Evolutionary conservation across 73 alveolate species (phyloP).

Genomic region (Uronychia setigera): DNA sequence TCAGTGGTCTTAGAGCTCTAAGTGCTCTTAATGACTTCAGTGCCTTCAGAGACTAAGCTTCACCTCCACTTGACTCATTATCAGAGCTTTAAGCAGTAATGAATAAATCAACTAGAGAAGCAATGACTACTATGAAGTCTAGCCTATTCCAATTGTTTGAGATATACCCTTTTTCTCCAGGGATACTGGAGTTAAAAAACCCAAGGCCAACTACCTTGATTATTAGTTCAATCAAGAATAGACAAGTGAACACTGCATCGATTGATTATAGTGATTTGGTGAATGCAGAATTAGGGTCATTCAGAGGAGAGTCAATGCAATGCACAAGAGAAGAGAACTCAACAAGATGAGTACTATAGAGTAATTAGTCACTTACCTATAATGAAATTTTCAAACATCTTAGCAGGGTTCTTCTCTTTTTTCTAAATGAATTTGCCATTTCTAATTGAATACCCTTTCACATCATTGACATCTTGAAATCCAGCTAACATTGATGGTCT

Average conservation of each 20-base stretch:
- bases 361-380: background rate
- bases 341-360: slow-evolving; percentile 35
- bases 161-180: slow-evolving; percentile 4
- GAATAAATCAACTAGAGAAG: slow-evolving; percentile 29
- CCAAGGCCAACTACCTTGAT: slow-evolving; percentile 33
- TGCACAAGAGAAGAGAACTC: slow-evolving; percentile 60
- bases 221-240: slow-evolving; percentile 14
- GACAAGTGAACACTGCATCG: slow-evolving; percentile 15
- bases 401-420: background rate
- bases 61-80: background rate
- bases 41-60: slow-evolving; percentile 17
- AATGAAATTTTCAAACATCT: background rate
- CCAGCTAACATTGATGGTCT: no score
- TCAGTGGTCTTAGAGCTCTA: slow-evolving; percentile 57
- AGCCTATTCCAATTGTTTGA: slow-evolving; percentile 34
- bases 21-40: slow-evolving; percentile 64
- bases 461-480: no score
- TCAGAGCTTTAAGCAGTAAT: background rate
- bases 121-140: slow-evolving; percentile 36
- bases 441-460: background rate
- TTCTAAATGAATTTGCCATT: background rate
- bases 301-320: slow-evolving; percentile 49
- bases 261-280: background rate
- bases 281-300: slow-evolving; percentile 18
- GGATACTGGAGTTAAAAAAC: slow-evolving; percentile 13